A percentile compares a stretch with the other conserved stretches of the same genome.
Evolutionary conservation across 805 yeast species (phyloP).

Genomic region (Blastobotrys muscicola): DNA sequence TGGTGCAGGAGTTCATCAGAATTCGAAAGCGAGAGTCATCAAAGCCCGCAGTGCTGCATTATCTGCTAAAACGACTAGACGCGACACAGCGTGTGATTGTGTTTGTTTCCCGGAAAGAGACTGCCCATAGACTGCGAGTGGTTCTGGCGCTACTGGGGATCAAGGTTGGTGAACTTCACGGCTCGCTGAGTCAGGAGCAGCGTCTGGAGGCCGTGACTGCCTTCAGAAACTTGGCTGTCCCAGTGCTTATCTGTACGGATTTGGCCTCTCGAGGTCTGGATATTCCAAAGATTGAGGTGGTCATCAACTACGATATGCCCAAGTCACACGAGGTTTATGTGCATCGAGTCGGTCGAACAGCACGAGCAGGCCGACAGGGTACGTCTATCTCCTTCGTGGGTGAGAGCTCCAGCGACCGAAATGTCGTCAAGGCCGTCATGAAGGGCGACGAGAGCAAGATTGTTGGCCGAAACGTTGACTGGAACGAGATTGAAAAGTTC

Average conservation of each 20-base stretch:
- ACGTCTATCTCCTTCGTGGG: constrained; percentile 89
- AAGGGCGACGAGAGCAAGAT: constrained; percentile 36
- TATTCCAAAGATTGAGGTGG: constrained; percentile 95
- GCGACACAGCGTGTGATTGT: constrained; percentile 72
- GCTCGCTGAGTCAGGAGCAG: constrained; percentile 83
- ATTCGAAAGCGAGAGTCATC: constrained; percentile 78
- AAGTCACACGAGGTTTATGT: constrained; percentile 81
- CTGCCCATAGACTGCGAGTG: constrained; percentile 79
- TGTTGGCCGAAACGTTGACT: constrained; percentile 84
- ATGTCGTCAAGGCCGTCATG: constrained; percentile 84
- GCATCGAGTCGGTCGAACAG: constrained; percentile 98
- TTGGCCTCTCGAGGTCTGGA: constrained; percentile 98
- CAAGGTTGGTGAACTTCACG: constrained; percentile 68
- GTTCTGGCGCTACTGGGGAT: constrained; percentile 71
- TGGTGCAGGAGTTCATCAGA: constrained; percentile 90
- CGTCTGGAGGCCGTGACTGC: constrained; percentile 76
- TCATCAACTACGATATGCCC: constrained; percentile 94
- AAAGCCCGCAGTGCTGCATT: constrained; percentile 74
- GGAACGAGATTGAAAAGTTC: constrained; percentile 71
- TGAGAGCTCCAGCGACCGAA: constrained; percentile 77
- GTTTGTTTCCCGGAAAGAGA: constrained; percentile 84
- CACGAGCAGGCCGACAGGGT: constrained; percentile 98
- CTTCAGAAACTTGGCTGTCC: constrained; percentile 74
- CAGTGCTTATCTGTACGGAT: constrained; percentile 91
- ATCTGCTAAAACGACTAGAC: constrained; percentile 60